Evolutionary conservation across 2,329 filamentous ascomycete genomes (phyloP).

Genomic region (Cryoendolithus antarcticus): DNA sequence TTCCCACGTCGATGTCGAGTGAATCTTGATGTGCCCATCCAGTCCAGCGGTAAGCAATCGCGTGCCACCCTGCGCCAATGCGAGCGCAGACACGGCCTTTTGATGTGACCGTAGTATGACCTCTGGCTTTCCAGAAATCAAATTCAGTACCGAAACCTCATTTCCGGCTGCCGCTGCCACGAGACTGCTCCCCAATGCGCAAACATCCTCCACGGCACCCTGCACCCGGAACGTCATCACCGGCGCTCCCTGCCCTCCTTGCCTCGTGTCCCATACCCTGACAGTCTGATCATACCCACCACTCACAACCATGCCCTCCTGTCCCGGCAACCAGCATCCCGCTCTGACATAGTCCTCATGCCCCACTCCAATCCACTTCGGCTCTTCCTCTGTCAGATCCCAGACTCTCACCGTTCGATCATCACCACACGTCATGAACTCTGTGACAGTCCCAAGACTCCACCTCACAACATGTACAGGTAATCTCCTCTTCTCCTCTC

Average conservation of each 20-base stretch:
- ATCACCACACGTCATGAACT: slow-evolving; percentile 78
- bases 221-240: slow-evolving; percentile 93
- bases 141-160: slow-evolving; percentile 79
- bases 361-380: slow-evolving; percentile 66
- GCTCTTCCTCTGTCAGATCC: slow-evolving; percentile 74
- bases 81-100: slow-evolving; percentile 87
- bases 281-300: slow-evolving; percentile 94
- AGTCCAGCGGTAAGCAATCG: slow-evolving; percentile 78
- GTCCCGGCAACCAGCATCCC: slow-evolving; percentile 71
- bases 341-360: slow-evolving; percentile 87
- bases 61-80: slow-evolving; percentile 65
- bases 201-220: slow-evolving; percentile 77
- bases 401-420: slow-evolving; percentile 87
- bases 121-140: slow-evolving; percentile 79
- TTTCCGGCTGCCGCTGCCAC: slow-evolving; percentile 76
- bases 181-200: slow-evolving; percentile 76
- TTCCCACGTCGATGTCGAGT: slow-evolving; percentile 89
- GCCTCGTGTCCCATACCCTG: slow-evolving; percentile 81
- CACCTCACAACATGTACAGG: slow-evolving; percentile 87
- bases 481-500: slow-evolving; percentile 54
- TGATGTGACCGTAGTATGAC: slow-evolving; percentile 88
- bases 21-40: slow-evolving; percentile 94
- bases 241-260: slow-evolving; percentile 44
- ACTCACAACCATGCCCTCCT: slow-evolving; percentile 64
- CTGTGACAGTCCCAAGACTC: slow-evolving; percentile 70